Evolutionary conservation across 495 filamentous ascomycete species (phyloP).

Genomic region (Wilcoxina mikolae): DNA sequence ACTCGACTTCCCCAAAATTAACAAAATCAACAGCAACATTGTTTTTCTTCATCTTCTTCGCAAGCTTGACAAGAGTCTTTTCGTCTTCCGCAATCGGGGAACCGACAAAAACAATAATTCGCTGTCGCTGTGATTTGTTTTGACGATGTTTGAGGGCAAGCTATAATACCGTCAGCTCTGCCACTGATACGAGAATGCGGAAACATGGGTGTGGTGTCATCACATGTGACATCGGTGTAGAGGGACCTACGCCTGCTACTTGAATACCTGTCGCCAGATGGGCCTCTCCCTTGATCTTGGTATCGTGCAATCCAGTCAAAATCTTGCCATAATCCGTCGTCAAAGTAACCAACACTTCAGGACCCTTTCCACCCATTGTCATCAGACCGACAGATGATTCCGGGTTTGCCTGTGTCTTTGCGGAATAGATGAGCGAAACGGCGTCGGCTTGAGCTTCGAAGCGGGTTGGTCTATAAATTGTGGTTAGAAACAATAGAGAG

Average conservation of each 20-base stretch:
- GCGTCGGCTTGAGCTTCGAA: conserved; percentile 94
- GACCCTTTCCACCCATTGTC: conserved; percentile 95
- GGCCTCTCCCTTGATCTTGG: conserved; percentile 75
- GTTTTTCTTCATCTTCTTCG: conserved; percentile 97
- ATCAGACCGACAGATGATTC: conserved; percentile 95
- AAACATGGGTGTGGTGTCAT: conserved; percentile 85
- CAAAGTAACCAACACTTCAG: conserved; percentile 89
- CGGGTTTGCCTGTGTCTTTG: conserved; percentile 84
- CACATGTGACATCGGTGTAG: conserved; percentile 60
- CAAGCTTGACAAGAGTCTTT: conserved; percentile 72
- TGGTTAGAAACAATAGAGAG: background rate
- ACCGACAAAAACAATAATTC: conserved; percentile 92
- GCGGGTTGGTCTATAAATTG: conserved; percentile 53
- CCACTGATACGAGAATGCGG: no score
- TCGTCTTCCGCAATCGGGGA: conserved; percentile 79
- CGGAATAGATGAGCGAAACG: conserved; percentile 83
- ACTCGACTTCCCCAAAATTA: conserved; percentile 80
- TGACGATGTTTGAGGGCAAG: conserved; percentile 96
- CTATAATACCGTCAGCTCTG: conserved; percentile 53
- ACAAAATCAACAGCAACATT: conserved; percentile 85
- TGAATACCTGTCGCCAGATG: conserved; percentile 88
- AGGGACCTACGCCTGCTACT: conserved; percentile 64
- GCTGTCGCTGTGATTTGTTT: conserved; percentile 87
- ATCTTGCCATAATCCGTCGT: conserved; percentile 93
- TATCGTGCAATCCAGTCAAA: conserved; percentile 79